Evolutionary conservation across 495 filamentous ascomycete species (phyloP).

Genomic region (Letharia lupina): DNA sequence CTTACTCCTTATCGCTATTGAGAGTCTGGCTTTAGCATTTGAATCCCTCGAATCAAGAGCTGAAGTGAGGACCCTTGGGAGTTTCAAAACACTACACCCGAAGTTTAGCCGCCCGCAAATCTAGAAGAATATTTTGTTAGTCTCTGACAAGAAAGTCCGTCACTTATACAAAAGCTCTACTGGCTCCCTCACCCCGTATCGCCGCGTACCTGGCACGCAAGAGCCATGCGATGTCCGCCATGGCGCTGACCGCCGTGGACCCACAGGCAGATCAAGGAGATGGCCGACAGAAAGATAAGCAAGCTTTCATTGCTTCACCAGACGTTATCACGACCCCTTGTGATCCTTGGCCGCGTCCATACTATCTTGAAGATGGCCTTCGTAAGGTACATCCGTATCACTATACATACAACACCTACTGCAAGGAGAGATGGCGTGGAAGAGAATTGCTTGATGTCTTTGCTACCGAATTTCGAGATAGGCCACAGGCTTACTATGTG

Average conservation of each 20-base stretch:
- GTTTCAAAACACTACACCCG: too few species aligned
- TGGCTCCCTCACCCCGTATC: constrained; percentile 56
- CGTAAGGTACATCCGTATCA: constrained; percentile 81
- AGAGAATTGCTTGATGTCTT: constrained; percentile 72
- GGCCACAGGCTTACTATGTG: constrained; percentile 80
- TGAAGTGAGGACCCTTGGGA: too few species aligned
- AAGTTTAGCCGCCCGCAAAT: too few species aligned
- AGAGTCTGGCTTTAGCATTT: not conserved
- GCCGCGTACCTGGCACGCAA: constrained; percentile 51
- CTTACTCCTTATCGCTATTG: constrained; percentile 40
- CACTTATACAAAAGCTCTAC: constrained; percentile 8
- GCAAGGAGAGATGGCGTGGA: constrained; percentile 82
- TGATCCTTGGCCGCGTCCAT: constrained; percentile 54
- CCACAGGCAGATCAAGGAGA: constrained; percentile 26
- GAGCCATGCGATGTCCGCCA: constrained; percentile 41
- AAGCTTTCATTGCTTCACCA: constrained; percentile 34
- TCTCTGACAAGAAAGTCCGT: not conserved
- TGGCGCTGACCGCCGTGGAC: constrained; percentile 49
- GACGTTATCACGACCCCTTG: constrained; percentile 51
- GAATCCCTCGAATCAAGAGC: too few species aligned
- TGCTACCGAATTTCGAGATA: constrained; percentile 75
- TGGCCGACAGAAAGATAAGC: constrained; percentile 14
- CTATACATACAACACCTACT: constrained; percentile 90
- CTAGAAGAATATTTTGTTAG: too few species aligned
- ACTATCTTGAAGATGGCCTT: constrained; percentile 71